phyloP scores from a whole-genome alignment of 225 moss, liverwort and hornwort species.

The Rhytidiadelphus loreus region DNA sequence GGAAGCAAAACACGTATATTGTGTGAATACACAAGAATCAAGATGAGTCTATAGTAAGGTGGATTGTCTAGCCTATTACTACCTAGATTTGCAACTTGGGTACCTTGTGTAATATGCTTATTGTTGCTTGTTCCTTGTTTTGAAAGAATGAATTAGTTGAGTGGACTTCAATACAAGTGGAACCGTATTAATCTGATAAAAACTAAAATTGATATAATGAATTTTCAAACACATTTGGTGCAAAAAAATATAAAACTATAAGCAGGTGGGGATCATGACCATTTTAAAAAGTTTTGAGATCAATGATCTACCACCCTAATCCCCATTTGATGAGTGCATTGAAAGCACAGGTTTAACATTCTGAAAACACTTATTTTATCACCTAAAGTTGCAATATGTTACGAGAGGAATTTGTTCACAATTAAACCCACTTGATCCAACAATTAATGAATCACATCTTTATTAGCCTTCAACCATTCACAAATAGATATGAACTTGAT shows the following conservation, averaged over 20 bases:
- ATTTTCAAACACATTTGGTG: background rate
- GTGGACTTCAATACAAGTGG: fast-evolving
- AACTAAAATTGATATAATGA: background rate
- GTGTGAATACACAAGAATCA: background rate
- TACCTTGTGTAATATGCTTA: background rate
- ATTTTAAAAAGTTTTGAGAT: background rate
- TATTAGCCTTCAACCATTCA: fast-evolving
- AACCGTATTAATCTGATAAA: background rate
- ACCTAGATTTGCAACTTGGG: fast-evolving
- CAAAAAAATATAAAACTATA: background rate
- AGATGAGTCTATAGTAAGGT: background rate
- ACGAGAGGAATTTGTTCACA: fast-evolving
- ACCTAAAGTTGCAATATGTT: too few species aligned
- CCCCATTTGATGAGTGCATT: too few species aligned
- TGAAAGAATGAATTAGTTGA: background rate
- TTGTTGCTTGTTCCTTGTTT: too few species aligned
- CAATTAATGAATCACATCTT: too few species aligned
- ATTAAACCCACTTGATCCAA: too few species aligned
- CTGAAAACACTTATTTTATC: too few species aligned
- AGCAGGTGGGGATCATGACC: background rate
- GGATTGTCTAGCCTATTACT: background rate
- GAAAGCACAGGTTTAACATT: too few species aligned
- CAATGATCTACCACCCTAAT: fast-evolving
- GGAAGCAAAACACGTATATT: background rate
- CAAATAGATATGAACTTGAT: too few species aligned